Evolutionary conservation across 805 yeast genomes (phyloP), one percentile per base, ranked within the genome.

Genomic region (Starmerella vaccinii): DNA sequence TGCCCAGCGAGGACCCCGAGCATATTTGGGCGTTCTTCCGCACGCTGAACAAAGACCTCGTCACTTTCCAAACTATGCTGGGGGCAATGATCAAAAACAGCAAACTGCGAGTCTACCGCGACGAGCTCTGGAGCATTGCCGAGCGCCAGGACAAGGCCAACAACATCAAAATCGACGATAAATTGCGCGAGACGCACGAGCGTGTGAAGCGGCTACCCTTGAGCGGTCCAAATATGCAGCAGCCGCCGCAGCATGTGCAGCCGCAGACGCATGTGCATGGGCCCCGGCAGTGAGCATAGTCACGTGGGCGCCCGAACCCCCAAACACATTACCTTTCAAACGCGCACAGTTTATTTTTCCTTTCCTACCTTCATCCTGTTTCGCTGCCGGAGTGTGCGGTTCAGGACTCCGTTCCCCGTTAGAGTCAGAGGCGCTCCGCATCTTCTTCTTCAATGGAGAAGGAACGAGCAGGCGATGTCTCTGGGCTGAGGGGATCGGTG

Each of bases 61-160:
- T 52, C n/a, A 57, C 62, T 3, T 58, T 56, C 50, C 63, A 60
- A 34, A 45, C 51, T n/a, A 56, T 60, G 54, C 47, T 60, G 5
- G 58, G 55, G 1, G 61, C 57, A 4, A 60, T 60, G 62, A 18
- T 49, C 47, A 48, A 39, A 27, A 44, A 48, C 23, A 15, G 22
- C 8, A 42, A 8, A 2, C 49, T 58, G 16, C 22, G 56, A n/a
- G 13, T n/a, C 32, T 55, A 52, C 42, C 37, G 43, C 8, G 55
- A 35, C 1, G 51, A 50, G 22, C 41, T 59, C 1, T 54, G 59
- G 63, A 34, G 42, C 8, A 49, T 58, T 10, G 56, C 53, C 8
- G 35, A 50, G 49, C 46, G 53, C 2, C 61, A 60, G 40, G 38
- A 42, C 6, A 37, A 34, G 19, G 56, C 61, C 3, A 57, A 57